Percentiles rank a stretch among this genome's conserved stretches.
Evolutionary conservation across 164 flowering plant species (phyloP).

Genomic region (Sedum album): DNA sequence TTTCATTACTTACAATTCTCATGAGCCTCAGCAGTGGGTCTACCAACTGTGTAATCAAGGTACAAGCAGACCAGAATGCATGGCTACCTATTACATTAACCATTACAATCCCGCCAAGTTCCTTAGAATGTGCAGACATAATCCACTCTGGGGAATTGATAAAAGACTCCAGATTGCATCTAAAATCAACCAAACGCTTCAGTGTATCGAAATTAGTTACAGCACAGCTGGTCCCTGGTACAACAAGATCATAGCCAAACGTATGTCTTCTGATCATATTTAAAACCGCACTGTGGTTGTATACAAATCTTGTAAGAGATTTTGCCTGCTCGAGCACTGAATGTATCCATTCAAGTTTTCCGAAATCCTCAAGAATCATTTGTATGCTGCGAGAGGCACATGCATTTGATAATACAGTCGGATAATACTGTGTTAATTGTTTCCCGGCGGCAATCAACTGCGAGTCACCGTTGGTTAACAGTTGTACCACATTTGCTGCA

Average conservation of each 20-base stretch:
- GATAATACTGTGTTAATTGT: conserved; percentile 45
- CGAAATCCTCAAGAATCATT: conserved; percentile 67
- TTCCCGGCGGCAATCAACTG: conserved; percentile 47
- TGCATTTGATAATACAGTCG: conserved; percentile 64
- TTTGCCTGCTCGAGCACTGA: conserved; percentile 48
- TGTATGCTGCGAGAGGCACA: conserved; percentile 58
- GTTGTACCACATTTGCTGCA: conserved; percentile 58
- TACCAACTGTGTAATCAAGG: conserved; percentile 29
- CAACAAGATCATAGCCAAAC: conserved; percentile 60
- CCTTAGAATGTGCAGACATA: conserved; percentile 55
- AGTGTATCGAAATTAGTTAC: conserved; percentile 57
- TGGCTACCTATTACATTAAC: conserved; percentile 39
- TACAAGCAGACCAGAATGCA: conserved; percentile 68
- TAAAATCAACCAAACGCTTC: conserved; percentile 47
- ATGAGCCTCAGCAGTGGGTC: conserved; percentile 56
- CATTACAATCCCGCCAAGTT: conserved; percentile 40
- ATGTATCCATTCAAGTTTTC: conserved; percentile 51
- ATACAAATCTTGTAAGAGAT: conserved; percentile 60
- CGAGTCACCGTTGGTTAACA: conserved; percentile 52
- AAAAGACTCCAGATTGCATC: conserved; percentile 52
- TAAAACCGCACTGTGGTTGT: conserved; percentile 45
- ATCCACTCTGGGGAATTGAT: conserved; percentile 85
- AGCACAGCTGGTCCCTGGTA: conserved; percentile 29
- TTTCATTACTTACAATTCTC: conserved; percentile 44
- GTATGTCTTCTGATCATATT: conserved; percentile 62